These are phyloP conservation scores for Pterulicium gracile DNA, from an alignment of 1,284 basidiomycete species.

Conservation along the genomic window DNA sequence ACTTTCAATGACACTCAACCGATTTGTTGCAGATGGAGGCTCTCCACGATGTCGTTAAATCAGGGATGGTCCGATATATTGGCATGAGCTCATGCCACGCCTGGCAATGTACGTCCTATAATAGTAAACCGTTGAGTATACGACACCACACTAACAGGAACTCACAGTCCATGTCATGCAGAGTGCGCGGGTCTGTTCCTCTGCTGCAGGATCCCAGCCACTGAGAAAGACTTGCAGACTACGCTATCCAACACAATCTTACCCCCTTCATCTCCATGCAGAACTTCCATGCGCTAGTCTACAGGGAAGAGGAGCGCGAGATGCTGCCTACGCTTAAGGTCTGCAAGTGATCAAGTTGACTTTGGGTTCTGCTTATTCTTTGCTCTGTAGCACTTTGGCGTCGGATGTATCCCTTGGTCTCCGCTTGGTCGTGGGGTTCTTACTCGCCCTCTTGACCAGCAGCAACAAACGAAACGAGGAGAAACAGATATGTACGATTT, in stretches of 20 bases:
- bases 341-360: conserved; percentile 8
- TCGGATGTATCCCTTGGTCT: conserved; percentile 38
- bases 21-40: conserved; percentile 48
- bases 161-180: conserved; percentile 36
- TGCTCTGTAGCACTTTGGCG: conserved; percentile 22
- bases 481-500: conserved; percentile 21
- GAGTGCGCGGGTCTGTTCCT: conserved; percentile 20
- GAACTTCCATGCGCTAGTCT: conserved; percentile 45
- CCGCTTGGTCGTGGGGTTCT: conserved; percentile 38
- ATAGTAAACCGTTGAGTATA: conserved; percentile 18
- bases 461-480: conserved; percentile 23
- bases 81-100: conserved; percentile 47
- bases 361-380: conserved; percentile 14
- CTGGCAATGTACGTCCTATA: conserved; percentile 30
- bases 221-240: conserved; percentile 17
- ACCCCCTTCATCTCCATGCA: conserved; percentile 68
- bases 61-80: conserved; percentile 55
- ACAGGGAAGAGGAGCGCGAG: conserved; percentile 61
- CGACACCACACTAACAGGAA: background rate
- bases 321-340: conserved; percentile 53
- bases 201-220: background rate
- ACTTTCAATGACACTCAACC: conserved; percentile 3
- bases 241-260: conserved; percentile 40
- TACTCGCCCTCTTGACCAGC: conserved; percentile 27
- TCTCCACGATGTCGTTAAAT: conserved; percentile 53